These are phyloP conservation scores for Pochonia chlamydosporia DNA, from an alignment of 2,329 filamentous ascomycete genomes.

Conservation along the genomic window DNA sequence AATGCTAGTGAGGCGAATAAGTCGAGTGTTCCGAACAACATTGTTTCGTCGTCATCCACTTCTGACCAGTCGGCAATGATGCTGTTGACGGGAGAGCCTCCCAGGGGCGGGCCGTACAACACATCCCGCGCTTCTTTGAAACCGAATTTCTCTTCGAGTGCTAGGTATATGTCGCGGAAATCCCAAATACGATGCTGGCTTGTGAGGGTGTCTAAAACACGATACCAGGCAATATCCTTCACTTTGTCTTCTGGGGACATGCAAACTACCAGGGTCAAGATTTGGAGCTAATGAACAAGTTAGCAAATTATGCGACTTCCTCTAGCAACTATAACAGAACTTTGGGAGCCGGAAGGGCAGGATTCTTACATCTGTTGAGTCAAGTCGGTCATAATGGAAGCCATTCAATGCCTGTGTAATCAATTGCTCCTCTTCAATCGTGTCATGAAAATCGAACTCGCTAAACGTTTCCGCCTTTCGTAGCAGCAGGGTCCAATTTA, in stretches of 20 bases:
- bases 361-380: background rate
- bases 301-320: background rate
- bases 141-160: background rate
- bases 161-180: constrained; percentile 4
- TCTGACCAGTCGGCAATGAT: constrained; percentile 1
- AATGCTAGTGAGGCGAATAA: constrained; percentile 1
- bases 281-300: background rate
- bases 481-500: constrained; percentile 3
- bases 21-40: constrained; percentile 1
- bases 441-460: background rate
- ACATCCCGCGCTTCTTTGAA: background rate
- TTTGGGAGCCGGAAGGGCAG: too few species aligned
- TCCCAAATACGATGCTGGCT: constrained; percentile 1
- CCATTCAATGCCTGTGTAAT: background rate
- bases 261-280: background rate
- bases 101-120: background rate
- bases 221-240: background rate
- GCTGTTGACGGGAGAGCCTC: background rate
- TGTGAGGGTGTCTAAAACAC: background rate
- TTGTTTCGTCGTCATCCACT: constrained; percentile 1
- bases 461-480: background rate
- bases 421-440: background rate
- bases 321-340: too few species aligned
- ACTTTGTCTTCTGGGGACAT: background rate
- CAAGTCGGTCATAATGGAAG: background rate